Conservation (phyloP, 257 asterid genomes). For the Solanum sejunctum region DNA sequence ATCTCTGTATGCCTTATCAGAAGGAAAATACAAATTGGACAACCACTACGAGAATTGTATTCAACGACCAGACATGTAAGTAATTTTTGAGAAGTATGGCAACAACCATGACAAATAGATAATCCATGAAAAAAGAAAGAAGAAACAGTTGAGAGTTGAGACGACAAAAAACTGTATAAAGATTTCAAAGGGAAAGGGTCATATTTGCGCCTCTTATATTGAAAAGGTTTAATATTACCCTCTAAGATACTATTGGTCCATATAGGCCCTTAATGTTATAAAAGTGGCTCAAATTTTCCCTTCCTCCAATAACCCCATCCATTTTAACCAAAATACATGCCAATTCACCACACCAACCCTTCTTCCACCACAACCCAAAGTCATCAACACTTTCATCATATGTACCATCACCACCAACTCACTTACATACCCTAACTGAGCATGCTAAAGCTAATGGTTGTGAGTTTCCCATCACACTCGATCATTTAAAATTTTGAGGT, state of each 20-base stretch:
- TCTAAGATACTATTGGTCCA: not conserved
- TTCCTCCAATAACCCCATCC: not conserved
- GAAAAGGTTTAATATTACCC: not conserved
- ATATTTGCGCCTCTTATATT: not conserved
- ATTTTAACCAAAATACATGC: not conserved
- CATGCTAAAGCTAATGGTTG: not conserved
- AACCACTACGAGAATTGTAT: not conserved
- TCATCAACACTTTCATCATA: not conserved
- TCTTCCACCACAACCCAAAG: not conserved
- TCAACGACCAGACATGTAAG: not conserved
- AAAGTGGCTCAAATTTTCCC: not conserved
- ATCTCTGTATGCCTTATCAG: not conserved
- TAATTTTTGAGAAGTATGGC: not conserved
- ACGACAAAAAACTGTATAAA: not conserved
- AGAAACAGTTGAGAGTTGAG: not conserved
- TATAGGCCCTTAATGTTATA: not conserved
- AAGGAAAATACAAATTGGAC: not conserved
- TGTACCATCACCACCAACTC: not conserved
- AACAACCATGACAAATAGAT: not conserved
- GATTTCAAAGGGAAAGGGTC: not conserved
- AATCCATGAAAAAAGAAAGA: not conserved
- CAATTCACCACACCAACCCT: not conserved
- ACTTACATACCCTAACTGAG: not conserved
- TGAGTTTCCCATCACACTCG: not conserved
- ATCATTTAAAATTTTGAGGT: not conserved